Percentiles rank a stretch among this genome's conserved stretches.
Conservation (phyloP, 306 rosid genomes). For the Abrus pulchellus region DNA sequence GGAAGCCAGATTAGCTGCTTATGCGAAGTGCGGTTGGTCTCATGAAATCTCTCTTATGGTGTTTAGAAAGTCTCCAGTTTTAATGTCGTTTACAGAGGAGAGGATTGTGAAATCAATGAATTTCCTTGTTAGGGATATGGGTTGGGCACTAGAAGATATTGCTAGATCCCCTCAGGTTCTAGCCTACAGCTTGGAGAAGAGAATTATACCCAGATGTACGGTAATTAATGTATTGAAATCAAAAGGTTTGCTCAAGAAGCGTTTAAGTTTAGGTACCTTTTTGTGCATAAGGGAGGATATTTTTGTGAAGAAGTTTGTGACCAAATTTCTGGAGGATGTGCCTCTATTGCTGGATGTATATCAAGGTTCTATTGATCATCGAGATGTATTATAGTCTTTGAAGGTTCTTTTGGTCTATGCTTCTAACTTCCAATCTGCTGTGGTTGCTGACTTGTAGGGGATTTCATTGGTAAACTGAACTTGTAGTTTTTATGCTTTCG, state of each 20-base stretch:
- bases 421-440: not conserved
- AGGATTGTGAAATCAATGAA: conserved; percentile 17
- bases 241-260: not conserved
- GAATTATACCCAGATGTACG: conserved; percentile 42
- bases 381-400: not conserved
- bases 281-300: not conserved
- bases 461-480: conserved; percentile 1
- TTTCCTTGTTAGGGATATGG: conserved; percentile 42
- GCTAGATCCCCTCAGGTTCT: not conserved
- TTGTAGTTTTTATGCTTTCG: not conserved
- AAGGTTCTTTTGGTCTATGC: not conserved
- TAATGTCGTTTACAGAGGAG: conserved; percentile 35
- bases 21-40: conserved; percentile 52
- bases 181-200: conserved; percentile 45
- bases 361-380: not conserved
- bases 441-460: not conserved
- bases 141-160: conserved; percentile 1
- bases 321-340: not conserved
- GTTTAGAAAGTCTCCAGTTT: conserved; percentile 43
- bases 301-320: not conserved
- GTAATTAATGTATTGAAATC: conserved; percentile 28
- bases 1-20: conserved; percentile 36
- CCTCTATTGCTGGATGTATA: conserved; percentile 23
- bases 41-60: conserved; percentile 31
- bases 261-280: not conserved